These are phyloP conservation scores for Chaetomium globosum DNA, from an alignment of 2,329 filamentous ascomycete species.

Conservation along the genomic window DNA sequence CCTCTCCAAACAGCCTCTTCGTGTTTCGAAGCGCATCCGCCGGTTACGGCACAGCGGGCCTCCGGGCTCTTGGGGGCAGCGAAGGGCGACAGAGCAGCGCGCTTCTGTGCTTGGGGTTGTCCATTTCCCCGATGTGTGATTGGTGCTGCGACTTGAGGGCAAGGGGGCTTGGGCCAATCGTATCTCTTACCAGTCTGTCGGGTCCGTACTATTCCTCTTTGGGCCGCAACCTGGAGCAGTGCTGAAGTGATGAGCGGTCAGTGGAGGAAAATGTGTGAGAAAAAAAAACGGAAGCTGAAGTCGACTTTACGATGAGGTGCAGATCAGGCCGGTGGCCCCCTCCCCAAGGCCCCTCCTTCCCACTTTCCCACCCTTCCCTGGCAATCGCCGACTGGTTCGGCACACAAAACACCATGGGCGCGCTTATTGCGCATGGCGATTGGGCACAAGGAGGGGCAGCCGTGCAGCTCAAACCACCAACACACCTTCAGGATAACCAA, in stretches of 20 bases:
- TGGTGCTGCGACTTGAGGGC: conserved; percentile 4
- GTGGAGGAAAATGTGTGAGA: conserved; percentile 1
- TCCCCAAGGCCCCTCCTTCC: not conserved
- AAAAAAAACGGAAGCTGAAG: conserved; percentile 1
- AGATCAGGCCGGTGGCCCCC: conserved; percentile 8
- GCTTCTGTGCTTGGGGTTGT: conserved; percentile 3
- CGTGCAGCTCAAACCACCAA: conserved; percentile 19
- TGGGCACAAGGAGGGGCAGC: conserved; percentile 14
- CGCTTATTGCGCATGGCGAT: conserved; percentile 26
- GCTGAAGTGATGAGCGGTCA: conserved; percentile 7
- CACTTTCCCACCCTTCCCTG: not conserved
- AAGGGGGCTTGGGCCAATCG: not conserved
- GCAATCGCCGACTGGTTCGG: conserved; percentile 6
- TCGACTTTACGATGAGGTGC: conserved; percentile 2
- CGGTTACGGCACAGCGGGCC: conserved; percentile 26
- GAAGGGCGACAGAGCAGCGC: not conserved
- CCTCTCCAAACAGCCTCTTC: conserved; percentile 23
- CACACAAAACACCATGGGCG: conserved; percentile 13
- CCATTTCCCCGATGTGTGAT: conserved; percentile 8
- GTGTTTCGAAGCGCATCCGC: conserved; percentile 28
- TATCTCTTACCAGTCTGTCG: conserved; percentile 19
- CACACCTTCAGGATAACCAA: conserved; percentile 16
- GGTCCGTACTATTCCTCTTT: conserved; percentile 16
- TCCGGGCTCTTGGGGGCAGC: conserved; percentile 8
- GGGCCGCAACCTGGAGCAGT: not conserved